Percentiles rank a stretch among this genome's conserved stretches.
Evolutionary conservation across 2,329 filamentous ascomycete genomes (phyloP).

Genomic region (Teratosphaeria zuluensis): DNA sequence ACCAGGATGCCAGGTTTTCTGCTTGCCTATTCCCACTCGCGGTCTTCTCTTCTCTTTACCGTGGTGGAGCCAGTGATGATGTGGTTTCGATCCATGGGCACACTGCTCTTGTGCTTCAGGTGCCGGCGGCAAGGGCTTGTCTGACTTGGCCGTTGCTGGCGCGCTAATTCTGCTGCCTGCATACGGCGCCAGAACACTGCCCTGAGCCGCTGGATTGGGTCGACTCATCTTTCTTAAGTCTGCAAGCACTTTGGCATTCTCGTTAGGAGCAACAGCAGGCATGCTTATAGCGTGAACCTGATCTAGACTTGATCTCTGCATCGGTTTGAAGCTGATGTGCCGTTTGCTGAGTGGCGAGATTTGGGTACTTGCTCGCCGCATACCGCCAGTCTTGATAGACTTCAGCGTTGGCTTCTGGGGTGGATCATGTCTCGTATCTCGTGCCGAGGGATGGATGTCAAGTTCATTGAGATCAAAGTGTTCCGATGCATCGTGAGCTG

Average conservation of each 20-base stretch:
- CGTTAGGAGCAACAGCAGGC: conserved; percentile 2
- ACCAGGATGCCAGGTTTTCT: conserved; percentile 5
- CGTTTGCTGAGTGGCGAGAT: conserved; percentile 6
- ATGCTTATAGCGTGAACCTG: background rate
- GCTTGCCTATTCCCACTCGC: conserved; percentile 1
- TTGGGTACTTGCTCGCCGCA: conserved; percentile 1
- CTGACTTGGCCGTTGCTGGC: background rate
- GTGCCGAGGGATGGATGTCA: conserved; percentile 4
- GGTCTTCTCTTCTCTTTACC: background rate
- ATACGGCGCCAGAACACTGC: conserved; percentile 5
- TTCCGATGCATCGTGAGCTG: background rate
- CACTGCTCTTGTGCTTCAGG: background rate
- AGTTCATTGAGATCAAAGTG: background rate
- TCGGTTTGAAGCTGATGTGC: conserved; percentile 9
- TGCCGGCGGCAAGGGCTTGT: background rate
- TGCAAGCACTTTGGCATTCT: conserved; percentile 17
- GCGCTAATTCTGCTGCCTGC: background rate
- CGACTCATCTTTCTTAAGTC: conserved; percentile 14
- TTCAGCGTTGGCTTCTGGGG: background rate
- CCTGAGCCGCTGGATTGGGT: background rate
- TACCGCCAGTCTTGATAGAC: background rate
- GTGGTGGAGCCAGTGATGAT: background rate
- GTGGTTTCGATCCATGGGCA: background rate
- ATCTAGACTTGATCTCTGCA: background rate
- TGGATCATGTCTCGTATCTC: background rate